Percentiles rank a stretch among this genome's conserved stretches.
phyloP scores from a whole-genome alignment of 2,329 filamentous ascomycete genomes.

The Nannizzia gypsea region DNA sequence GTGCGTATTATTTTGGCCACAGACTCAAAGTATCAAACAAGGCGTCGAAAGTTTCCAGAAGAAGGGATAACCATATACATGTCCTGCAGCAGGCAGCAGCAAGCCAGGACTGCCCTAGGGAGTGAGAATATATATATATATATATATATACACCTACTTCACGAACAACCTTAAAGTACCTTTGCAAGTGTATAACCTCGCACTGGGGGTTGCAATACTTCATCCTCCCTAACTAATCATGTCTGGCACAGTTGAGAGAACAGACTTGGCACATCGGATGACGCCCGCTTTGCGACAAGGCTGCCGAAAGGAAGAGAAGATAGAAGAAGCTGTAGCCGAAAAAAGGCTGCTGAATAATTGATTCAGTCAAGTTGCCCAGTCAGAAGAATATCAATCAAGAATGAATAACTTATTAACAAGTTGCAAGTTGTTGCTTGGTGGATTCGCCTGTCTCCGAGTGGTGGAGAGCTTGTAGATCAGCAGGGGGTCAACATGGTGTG shows the following conservation, averaged over 20 bases:
- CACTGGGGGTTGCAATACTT: too few species aligned
- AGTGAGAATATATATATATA: not conserved
- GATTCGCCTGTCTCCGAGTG: not conserved
- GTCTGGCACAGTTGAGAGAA: not conserved
- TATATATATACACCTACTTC: too few species aligned
- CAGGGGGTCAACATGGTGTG: not conserved
- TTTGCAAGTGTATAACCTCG: not conserved
- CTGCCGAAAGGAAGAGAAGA: too few species aligned
- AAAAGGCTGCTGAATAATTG: too few species aligned
- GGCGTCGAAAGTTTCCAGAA: not conserved
- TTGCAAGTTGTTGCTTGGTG: not conserved
- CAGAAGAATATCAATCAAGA: not conserved
- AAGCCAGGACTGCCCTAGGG: not conserved
- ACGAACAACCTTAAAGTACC: not conserved
- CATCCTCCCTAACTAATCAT: not conserved
- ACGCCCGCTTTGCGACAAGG: not conserved
- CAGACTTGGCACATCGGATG: not conserved
- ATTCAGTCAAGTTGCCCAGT: not conserved
- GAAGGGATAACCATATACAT: not conserved
- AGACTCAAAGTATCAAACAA: not conserved
- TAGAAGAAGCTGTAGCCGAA: too few species aligned
- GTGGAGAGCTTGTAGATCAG: conserved; percentile 2
- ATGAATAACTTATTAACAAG: not conserved
- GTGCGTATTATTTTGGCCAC: not conserved
- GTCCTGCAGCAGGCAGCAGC: not conserved